A percentile compares a stretch with the other conserved stretches of the same genome.
These are phyloP conservation scores for Aspergillus wentii DNA, from an alignment of 495 filamentous ascomycete genomes.

Conservation along the genomic window DNA sequence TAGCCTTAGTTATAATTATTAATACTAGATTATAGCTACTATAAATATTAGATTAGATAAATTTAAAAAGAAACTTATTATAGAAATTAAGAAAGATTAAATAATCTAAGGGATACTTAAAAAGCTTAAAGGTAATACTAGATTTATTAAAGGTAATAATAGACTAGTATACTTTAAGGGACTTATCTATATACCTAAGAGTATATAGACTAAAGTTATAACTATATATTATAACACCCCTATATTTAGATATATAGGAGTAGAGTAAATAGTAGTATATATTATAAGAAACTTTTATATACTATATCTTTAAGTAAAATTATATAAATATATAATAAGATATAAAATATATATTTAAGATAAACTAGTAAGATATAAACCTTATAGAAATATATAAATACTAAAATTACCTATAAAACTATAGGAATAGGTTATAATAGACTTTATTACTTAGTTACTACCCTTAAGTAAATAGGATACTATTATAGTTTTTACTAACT, in stretches of 20 bases:
- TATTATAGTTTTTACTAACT: conserved; percentile 2
- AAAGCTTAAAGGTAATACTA: neutral
- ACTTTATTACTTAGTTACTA: conserved; percentile 14
- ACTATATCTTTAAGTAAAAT: conserved; percentile 1
- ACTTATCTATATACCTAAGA: conserved; percentile 5
- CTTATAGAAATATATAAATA: conserved; percentile 8
- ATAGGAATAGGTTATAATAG: conserved; percentile 14
- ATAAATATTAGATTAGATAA: no score
- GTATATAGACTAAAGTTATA: conserved; percentile 4
- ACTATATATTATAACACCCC: conserved; percentile 1
- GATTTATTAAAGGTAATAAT: neutral
- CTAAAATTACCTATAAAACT: neutral
- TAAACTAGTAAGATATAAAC: conserved; percentile 1
- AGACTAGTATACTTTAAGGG: conserved; percentile 5
- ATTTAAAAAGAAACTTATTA: no score
- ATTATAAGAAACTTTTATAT: conserved; percentile 6
- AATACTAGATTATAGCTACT: neutral
- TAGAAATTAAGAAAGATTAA: neutral
- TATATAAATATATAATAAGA: conserved; percentile 8
- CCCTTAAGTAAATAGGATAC: conserved; percentile 2
- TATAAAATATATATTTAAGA: conserved; percentile 3
- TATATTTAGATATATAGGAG: neutral
- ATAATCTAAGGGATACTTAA: no score
- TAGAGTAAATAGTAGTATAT: conserved; percentile 5
- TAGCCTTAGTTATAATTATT: conserved; percentile 4